Percentiles rank a stretch among this genome's conserved stretches.
Conservation (phyloP, 2,329 filamentous ascomycete genomes). For the Fusarium praegraminearum region DNA sequence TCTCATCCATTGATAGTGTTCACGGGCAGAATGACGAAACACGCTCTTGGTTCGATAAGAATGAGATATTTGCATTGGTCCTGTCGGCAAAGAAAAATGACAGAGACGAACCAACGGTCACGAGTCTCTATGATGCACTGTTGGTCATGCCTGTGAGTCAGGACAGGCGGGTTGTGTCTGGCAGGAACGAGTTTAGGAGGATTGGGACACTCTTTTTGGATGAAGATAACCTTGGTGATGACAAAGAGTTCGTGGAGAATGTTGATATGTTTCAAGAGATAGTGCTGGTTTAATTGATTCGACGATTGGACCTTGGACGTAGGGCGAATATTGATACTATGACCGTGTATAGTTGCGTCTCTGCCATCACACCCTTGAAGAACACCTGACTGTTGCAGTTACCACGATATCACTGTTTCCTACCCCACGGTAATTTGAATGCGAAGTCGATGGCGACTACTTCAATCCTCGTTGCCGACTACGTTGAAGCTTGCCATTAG, state of each 20-base stretch:
- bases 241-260: not conserved
- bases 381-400: no score
- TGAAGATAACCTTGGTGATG: not conserved
- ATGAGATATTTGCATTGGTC: not conserved
- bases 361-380: not conserved
- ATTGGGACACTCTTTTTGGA: not conserved
- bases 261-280: not conserved
- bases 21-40: not conserved
- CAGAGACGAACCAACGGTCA: accelerated
- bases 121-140: not conserved
- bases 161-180: not conserved
- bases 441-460: no score
- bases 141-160: not conserved
- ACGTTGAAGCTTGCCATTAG: no score
- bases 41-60: not conserved
- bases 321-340: not conserved
- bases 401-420: no score
- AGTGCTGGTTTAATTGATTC: not conserved
- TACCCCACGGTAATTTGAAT: no score
- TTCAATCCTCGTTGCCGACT: no score
- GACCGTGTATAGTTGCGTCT: no score
- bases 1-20: not conserved
- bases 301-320: accelerated
- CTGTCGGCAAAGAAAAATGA: not conserved
- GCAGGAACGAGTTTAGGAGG: not conserved